phyloP scores from a whole-genome alignment of 345 rosid genomes.

The Syzygium aromaticum region DNA sequence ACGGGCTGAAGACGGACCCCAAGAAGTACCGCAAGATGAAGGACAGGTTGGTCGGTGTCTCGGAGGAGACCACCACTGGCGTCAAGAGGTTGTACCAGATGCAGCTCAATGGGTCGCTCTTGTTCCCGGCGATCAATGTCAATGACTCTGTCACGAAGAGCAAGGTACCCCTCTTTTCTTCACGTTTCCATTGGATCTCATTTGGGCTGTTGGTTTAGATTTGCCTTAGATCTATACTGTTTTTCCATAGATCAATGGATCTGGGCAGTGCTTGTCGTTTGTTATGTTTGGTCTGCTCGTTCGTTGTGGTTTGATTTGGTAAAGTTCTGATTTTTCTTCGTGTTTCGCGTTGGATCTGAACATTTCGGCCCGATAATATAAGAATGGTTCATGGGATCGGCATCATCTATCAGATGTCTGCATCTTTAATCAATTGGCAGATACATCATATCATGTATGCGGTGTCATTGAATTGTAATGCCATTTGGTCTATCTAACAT shows the following conservation, averaged over 20 bases:
- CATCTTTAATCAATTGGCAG: not conserved
- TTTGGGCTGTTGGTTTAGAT: not conserved
- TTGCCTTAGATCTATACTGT: not conserved
- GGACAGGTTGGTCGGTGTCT: slow-evolving; percentile 77
- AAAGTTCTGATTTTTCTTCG: not conserved
- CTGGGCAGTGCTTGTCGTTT: not conserved
- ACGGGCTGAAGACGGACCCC: slow-evolving; percentile 63
- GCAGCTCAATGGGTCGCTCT: slow-evolving; percentile 59
- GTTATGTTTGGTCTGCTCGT: not conserved
- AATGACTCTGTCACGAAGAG: slow-evolving; percentile 97
- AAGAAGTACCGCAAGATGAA: slow-evolving; percentile 65
- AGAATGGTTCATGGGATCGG: not conserved
- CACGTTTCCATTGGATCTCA: not conserved
- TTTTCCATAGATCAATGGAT: not conserved
- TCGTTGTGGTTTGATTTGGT: not conserved
- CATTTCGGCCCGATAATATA: not conserved
- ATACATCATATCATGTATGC: not conserved
- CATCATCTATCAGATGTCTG: not conserved
- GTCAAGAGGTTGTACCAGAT: slow-evolving; percentile 87
- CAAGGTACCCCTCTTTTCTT: slow-evolving; percentile 36
- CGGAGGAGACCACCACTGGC: slow-evolving; percentile 89
- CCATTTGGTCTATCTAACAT: not conserved
- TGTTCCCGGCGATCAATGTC: slow-evolving; percentile 87
- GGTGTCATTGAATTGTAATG: not conserved
- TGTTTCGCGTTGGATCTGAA: not conserved